Base-by-base conservation (phyloP, 2,329 filamentous ascomycete species). In the Podosphaera xanthii region DNA sequence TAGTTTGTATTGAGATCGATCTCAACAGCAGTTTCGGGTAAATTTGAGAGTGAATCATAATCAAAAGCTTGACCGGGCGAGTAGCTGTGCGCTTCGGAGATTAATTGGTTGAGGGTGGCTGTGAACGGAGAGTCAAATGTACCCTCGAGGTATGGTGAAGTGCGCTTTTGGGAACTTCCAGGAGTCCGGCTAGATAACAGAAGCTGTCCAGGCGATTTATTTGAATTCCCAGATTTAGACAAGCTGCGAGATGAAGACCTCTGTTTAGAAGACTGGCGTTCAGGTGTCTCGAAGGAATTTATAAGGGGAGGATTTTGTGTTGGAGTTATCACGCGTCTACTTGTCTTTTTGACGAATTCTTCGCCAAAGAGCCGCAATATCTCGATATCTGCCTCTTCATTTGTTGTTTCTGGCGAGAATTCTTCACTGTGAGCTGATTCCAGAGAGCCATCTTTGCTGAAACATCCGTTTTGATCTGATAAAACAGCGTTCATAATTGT, bases 401-500 rank as follows among this genome's bases (percentile, higher is more conserved):
- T 55, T 35, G 60, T 59, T 33, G 65, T 59, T 2, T 59, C 59
- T 14, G 66, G 63, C 0, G 63, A 65, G 46, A 58, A 62, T 36
- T 69, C 69, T 59, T 69, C 68, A 52, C 69, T 69, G 52, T 69
- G 36, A 10, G 10, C 61, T 0, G 58, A 49, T 31, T 66, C 64
- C n/a, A 62, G 34, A 9, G 61, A 58, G 40, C 46, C 48, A 46
- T 64, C 62, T 54, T 69, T 68, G 30, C 63, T 22, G 22, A 22
- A 22, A 22, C 22, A 22, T 40, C 10, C 36, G 36, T 6, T 40
- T 40, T 40, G 5, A 10, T 40, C 56, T 6, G 61, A 63, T 40
- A 70, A 68, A 40, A 67, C 68, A 33, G 72, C 71, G 2, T 71
- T 67, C 14, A 70, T 66, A 3, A 73, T 72, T 61, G 76, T 73